These are phyloP conservation scores for Ambrosia trifida DNA, from an alignment of 129 eudicot genomes.

Conservation along the genomic window DNA sequence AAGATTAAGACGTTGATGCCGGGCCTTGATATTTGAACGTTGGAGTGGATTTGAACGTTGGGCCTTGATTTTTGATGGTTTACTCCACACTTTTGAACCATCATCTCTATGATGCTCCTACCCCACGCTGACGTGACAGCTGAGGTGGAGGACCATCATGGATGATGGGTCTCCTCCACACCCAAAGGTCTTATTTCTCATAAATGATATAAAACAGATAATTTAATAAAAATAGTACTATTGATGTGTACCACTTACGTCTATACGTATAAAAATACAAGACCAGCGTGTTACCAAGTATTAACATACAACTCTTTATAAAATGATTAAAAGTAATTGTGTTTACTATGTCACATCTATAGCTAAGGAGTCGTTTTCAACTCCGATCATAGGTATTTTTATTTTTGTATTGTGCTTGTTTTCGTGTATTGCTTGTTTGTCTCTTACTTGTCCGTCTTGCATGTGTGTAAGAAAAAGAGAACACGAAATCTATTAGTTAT, in stretches of 20 bases:
- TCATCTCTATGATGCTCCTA: too few relatives aligned
- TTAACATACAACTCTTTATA: neutral
- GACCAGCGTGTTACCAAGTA: neutral
- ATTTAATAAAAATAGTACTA: neutral
- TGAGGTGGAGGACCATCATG: too few relatives aligned
- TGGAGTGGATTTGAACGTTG: too few relatives aligned
- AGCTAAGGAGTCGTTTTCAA: conserved; percentile 44
- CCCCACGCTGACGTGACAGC: too few relatives aligned
- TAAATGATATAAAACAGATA: neutral
- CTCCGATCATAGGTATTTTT: conserved; percentile 24
- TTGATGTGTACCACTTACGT: neutral
- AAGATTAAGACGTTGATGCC: too few relatives aligned
- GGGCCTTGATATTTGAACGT: too few relatives aligned
- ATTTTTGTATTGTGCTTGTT: conserved; percentile 16
- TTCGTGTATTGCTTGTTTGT: conserved; percentile 4
- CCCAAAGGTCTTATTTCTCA: too few relatives aligned
- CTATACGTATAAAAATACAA: neutral
- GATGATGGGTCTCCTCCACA: too few relatives aligned
- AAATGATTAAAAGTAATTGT: neutral
- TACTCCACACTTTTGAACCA: too few relatives aligned
- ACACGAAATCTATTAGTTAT: too few relatives aligned
- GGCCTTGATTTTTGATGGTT: too few relatives aligned
- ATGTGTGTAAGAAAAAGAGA: neutral
- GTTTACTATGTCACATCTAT: conserved; percentile 8
- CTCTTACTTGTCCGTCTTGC: conserved; percentile 8